Evolutionary conservation across 257 asterid species (phyloP), one percentile per base, ranked within the genome.

Genomic region (Jaltomata sinuosa): DNA sequence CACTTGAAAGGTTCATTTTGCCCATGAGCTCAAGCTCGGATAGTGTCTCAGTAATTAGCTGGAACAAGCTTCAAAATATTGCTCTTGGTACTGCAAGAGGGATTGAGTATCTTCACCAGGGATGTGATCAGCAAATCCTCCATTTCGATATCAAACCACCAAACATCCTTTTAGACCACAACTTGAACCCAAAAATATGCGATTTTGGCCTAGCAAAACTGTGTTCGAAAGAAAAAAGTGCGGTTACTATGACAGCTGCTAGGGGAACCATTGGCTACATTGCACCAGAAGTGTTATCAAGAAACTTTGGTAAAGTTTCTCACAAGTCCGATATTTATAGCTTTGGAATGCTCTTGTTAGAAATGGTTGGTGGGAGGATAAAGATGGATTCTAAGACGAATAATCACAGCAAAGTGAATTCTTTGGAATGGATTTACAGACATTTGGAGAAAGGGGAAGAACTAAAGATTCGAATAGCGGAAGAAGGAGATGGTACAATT

Each of bases 41-140:
- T 65, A 32, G 45, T 32, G 6, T 31, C 42, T 31, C 74, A 31
- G 22, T 65, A 21, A 65, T 65, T 12, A 31, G 74, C 74, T 65
- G 74, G 74, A 32, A 32, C 45, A 65, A 65, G 25, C 74, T 65
- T 31, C 45, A 65, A 15, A 42, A 65, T 31, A 65, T 65, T 31
- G 45, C 45, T 65, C 45, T 65, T 9, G 74, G 74, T 31, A 65
- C 74, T 31, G 45, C 74, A 65, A 65, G 74, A 72, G 80, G 80
- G 80, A 72, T 72, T 40, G 55, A 72, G 16, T 72, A 72, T 72
- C 80, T 72, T 72, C 80, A 72, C 80, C 80, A 72, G 80, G 80
- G 80, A 72, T 72, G 55, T 72, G 54, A 72, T 72, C 80, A 72
- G 55, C 55, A 72, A 22, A 72, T 72, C 54, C 80, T 72, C 4